phyloP scores from a whole-genome alignment of 352 stramenopile species.

The Phytophthora multivora region DNA sequence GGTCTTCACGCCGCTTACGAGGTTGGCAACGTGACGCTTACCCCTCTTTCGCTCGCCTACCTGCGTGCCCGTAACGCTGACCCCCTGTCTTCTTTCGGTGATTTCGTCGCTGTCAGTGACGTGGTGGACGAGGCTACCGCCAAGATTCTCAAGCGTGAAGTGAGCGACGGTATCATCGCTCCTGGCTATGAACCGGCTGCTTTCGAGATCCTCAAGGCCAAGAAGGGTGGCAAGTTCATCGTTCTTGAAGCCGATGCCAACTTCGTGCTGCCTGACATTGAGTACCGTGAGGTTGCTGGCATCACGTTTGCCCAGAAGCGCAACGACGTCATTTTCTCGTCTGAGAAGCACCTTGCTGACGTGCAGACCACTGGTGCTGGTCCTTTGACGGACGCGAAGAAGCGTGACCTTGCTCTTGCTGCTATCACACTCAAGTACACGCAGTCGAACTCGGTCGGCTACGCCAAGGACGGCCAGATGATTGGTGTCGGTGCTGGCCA shows the following conservation, averaged over 20 bases:
- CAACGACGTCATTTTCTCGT: conserved; percentile 96
- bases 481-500: conserved; percentile 99
- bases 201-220: conserved; percentile 97
- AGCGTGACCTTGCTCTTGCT: conserved; percentile 98
- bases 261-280: conserved; percentile 93
- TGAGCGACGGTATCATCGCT: conserved; percentile 99
- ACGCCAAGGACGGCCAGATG: conserved; percentile 99
- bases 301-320: conserved; percentile 98
- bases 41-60: conserved; percentile 96
- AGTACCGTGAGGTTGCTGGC: conserved; percentile 98
- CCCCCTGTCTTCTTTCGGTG: conserved; percentile 98
- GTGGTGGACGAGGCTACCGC: conserved; percentile 98
- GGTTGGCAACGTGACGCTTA: conserved; percentile 90
- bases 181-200: conserved; percentile 97
- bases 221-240: conserved; percentile 99
- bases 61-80: conserved; percentile 98
- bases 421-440: conserved; percentile 99
- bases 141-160: conserved; percentile 98
- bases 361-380: conserved; percentile 91
- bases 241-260: conserved; percentile 94
- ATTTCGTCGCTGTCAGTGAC: conserved; percentile 99
- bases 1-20: conserved; percentile 96
- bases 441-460: conserved; percentile 99
- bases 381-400: conserved; percentile 90
- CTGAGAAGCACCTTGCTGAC: conserved; percentile 91